Evolutionary conservation across 129 eudicot species (phyloP).

Genomic region (Gnaphalium uliginosum): DNA sequence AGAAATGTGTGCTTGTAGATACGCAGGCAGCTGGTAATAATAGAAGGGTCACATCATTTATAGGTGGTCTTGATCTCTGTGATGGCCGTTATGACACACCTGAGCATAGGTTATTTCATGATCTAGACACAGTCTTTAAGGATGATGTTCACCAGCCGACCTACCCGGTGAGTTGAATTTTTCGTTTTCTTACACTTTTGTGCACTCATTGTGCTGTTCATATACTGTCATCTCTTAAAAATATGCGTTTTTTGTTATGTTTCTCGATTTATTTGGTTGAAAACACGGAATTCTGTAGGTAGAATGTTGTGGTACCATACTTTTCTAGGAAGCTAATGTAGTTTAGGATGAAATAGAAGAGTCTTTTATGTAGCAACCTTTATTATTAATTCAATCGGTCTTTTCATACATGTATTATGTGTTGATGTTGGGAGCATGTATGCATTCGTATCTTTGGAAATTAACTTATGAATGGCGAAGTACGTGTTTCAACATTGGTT

Average conservation of each 20-base stretch:
- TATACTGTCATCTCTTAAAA: background rate
- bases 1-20: conserved; percentile 95
- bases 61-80: conserved; percentile 97
- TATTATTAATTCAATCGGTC: background rate
- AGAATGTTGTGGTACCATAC: background rate
- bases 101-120: conserved; percentile 77
- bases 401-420: background rate
- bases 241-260: background rate
- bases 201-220: background rate
- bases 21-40: conserved; percentile 72
- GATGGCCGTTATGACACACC: conserved; percentile 99
- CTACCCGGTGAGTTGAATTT: conserved; percentile 54
- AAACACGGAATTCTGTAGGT: background rate
- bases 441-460: background rate
- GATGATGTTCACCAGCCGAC: conserved; percentile 88
- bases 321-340: background rate
- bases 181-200: conserved; percentile 1
- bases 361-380: no score
- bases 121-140: conserved; percentile 67
- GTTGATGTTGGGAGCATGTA: no score
- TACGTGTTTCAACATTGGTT: background rate
- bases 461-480: background rate
- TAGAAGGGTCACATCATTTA: conserved; percentile 72
- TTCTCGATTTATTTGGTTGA: background rate
- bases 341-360: background rate